phyloP scores from a whole-genome alignment of 2,329 filamentous ascomycete genomes.

The Xylariaceae sp. region DNA sequence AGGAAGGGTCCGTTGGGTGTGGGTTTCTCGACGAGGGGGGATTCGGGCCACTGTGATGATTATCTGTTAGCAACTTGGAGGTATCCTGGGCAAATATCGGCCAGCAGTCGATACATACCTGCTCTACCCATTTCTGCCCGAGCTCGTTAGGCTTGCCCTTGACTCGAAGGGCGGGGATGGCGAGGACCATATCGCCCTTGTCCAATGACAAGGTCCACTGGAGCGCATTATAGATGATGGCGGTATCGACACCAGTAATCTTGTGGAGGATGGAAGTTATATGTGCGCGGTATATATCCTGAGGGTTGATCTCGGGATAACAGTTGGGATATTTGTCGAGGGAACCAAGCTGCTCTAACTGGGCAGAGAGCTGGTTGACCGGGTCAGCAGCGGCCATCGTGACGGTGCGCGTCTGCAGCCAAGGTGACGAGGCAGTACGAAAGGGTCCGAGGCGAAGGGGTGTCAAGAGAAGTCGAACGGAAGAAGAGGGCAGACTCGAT shows the following conservation, averaged over 20 bases:
- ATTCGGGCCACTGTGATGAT: constrained; percentile 62
- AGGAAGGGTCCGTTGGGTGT: constrained; percentile 72
- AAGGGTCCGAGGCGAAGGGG: neutral
- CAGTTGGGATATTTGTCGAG: constrained; percentile 59
- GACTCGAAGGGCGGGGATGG: constrained; percentile 79
- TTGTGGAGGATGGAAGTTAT: constrained; percentile 72
- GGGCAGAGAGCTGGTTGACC: constrained; percentile 33
- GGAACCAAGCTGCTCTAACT: constrained; percentile 35
- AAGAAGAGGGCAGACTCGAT: neutral
- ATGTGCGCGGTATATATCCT: constrained; percentile 81
- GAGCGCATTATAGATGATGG: constrained; percentile 76
- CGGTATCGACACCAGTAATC: constrained; percentile 72
- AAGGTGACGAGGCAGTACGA: neutral
- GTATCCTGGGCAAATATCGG: constrained; percentile 11
- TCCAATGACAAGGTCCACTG: constrained; percentile 82
- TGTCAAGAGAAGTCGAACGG: neutral
- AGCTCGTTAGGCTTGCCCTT: constrained; percentile 73
- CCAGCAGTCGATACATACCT: constrained; percentile 50
- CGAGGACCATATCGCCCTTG: constrained; percentile 81
- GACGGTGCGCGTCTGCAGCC: constrained; percentile 19
- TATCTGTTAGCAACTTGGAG: constrained; percentile 51
- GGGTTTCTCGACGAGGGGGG: constrained; percentile 75
- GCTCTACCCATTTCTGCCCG: constrained; percentile 65
- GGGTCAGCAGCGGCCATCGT: constrained; percentile 34
- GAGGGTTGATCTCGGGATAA: constrained; percentile 73